Evolutionary conservation across 371 early-diverging fungal species (phyloP).

Genomic region (Umbelopsis sp.): DNA sequence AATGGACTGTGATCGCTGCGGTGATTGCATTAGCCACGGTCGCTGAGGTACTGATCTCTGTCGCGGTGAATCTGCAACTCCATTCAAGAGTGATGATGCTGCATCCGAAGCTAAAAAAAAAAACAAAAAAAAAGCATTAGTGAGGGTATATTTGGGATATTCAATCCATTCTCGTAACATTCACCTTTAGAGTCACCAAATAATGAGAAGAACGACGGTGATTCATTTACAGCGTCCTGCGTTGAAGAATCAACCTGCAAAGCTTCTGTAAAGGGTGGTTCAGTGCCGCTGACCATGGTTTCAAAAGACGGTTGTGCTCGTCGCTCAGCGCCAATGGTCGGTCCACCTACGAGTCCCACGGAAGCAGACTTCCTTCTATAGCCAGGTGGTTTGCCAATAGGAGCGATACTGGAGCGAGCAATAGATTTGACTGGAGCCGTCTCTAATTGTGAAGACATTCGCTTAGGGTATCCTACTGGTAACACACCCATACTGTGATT

Average conservation of each 20-base stretch:
- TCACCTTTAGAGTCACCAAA: conserved; percentile 15
- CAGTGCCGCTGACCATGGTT: neutral
- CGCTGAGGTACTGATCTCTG: conserved; percentile 1
- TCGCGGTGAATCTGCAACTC: conserved; percentile 10
- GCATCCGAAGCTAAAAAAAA: neutral
- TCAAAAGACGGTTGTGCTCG: conserved; percentile 6
- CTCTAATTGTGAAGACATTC: conserved; percentile 17
- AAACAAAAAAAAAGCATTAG: neutral
- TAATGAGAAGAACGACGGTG: conserved; percentile 9
- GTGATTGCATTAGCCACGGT: conserved; percentile 5
- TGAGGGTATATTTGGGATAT: neutral
- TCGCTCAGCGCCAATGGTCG: conserved; percentile 5
- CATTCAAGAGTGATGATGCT: neutral
- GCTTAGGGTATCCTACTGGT: conserved; percentile 17
- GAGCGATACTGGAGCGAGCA: conserved; percentile 11
- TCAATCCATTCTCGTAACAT: neutral
- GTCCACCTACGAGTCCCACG: neutral
- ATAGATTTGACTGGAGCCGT: conserved; percentile 1
- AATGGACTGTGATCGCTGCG: conserved; percentile 6
- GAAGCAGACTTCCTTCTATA: conserved; percentile 16
- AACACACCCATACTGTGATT: conserved; percentile 1
- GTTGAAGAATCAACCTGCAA: neutral
- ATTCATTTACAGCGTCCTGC: conserved; percentile 3
- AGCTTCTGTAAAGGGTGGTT: neutral
- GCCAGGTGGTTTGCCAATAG: conserved; percentile 18